Conservation (phyloP, 495 filamentous ascomycete genomes). For the Trichocladium uniseriatum region DNA sequence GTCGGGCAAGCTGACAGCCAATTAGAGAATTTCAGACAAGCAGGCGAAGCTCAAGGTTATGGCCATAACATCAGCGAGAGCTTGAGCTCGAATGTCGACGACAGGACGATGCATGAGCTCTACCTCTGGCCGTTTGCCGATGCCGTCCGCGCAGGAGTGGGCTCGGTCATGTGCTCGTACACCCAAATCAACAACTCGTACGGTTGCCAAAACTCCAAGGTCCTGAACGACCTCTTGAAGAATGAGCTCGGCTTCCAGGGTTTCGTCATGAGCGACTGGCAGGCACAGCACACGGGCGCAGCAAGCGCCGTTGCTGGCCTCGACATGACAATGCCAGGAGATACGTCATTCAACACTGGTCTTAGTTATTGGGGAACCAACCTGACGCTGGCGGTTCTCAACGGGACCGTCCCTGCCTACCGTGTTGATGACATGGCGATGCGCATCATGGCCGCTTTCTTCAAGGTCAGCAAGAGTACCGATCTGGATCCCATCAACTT, state of each 20-base stretch:
- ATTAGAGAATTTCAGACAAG: slow-evolving; percentile 76
- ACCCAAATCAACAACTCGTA: slow-evolving; percentile 86
- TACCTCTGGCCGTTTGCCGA: slow-evolving; percentile 65
- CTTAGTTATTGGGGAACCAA: slow-evolving; percentile 79
- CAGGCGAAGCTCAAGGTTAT: slow-evolving; percentile 49
- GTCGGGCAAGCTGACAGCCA: slow-evolving; percentile 9
- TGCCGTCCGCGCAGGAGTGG: slow-evolving; percentile 52
- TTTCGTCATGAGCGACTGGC: slow-evolving; percentile 87
- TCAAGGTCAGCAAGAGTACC: slow-evolving; percentile 69
- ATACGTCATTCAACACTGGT: slow-evolving; percentile 62
- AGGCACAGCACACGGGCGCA: slow-evolving; percentile 78
- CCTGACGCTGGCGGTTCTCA: slow-evolving; percentile 72
- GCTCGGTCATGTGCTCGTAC: slow-evolving; percentile 90
- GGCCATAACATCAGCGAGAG: slow-evolving; percentile 56
- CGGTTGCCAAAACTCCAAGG: slow-evolving; percentile 73
- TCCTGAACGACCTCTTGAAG: slow-evolving; percentile 77
- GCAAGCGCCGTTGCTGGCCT: slow-evolving; percentile 70
- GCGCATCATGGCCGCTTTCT: slow-evolving; percentile 88
- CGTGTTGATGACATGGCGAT: slow-evolving; percentile 88
- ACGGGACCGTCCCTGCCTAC: slow-evolving; percentile 85
- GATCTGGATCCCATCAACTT: slow-evolving; percentile 67
- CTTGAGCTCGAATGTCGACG: slow-evolving; percentile 78
- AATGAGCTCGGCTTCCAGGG: slow-evolving; percentile 90
- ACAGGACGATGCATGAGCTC: slow-evolving; percentile 88
- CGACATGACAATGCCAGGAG: slow-evolving; percentile 95